Evolutionary conservation across 257 asterid genomes (phyloP), one percentile per base, ranked within the genome.

Genomic region (Leptodermis oblonga): DNA sequence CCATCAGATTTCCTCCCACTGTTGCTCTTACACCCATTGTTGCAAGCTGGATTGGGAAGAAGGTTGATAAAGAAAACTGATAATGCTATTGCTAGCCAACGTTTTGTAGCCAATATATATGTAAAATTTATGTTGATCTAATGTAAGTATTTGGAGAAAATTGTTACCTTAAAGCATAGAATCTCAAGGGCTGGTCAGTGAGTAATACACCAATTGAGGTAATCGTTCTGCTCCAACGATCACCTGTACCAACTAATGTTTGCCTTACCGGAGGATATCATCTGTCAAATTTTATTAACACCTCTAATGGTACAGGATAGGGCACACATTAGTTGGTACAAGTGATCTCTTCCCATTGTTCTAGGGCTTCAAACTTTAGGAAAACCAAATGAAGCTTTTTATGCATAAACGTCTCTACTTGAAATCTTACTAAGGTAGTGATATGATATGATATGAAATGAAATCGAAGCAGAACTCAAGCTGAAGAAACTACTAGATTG

Each of bases 11-110:
- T 62, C 98, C 99, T 1, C 99, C 99, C 3, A 91, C 97, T 10
- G 98, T 91, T 30, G 98, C 99, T 60, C 93, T 94, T 65, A 91
- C 98, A 4, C 99, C 97, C 18, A 68, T 88, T 37, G 98, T 94
- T 77, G 97, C 97, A 68, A 41, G 82, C 81, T 94, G 98, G 98
- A 91, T 91, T 54, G 93, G 98, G 23, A 91, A 83, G 87, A 94
- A 84, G 78, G 93, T 75, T 65, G 98, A 91, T 69, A 75, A 78
- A 70, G 86, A 87, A 69, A 75, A 86, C 70, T 84, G 82, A 80
- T 5, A 6, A 25, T n/a, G 23, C 22, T 14, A 1, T 31, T 25
- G 60, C 39, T 59, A 17, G 52, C 3, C 62, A 30, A 43, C 25
- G n/a, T 54, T 31, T 53, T 48, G 31, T 49, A 53, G 49, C 28